Evolutionary conservation across 73 alveolate genomes (phyloP), one percentile per base, ranked within the genome.

Genomic region (Paramecium tetraurelia): DNA sequence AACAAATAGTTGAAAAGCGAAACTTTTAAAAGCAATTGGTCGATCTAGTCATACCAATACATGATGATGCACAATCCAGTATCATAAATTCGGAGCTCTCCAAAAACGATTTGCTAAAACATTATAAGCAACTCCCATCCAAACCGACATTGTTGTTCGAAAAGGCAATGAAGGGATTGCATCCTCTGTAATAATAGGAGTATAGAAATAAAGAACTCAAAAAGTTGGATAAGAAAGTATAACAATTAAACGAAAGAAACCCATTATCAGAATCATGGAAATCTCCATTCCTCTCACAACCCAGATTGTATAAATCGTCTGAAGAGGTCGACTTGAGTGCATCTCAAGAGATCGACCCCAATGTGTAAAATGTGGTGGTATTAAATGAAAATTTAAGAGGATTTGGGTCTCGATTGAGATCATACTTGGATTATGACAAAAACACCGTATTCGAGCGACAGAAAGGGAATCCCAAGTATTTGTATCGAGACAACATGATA

Each of bases 401-500:
- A 20, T 80, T 41, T 22, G 90, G 90, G 0, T 20, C 16, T 11
- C 7, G 90, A 80, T 46, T 80, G 18, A 80, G 72, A 80, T 16
- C 90, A 5, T 80, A 41, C 46, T 80, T 80, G 18, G 90, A 80
- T 22, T 80, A 22, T 80, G 90, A 80, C 27, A 80, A 80, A 80
- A 59, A 80, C 29, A 41, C 46, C 22, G 21, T 43, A 4, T 80
- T 36, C 40, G 86, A 31, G 6, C 36, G 33, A 80, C 18, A 22
- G 11, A 44, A 46, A 31, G 70, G 70, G 12, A 80, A 80, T 80
- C 90, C 90, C 6, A 80, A 46, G 46, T 44, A 80, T 80, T 44
- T 48, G 27, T 44, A 41, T 44, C 18, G 90, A 44, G 72, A 80
- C 1, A 18, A 80, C 21, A 11, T 20, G 1, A 18, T 80, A 41